phyloP scores from a whole-genome alignment of 805 yeast species.

The Ogataea paradorogensis region DNA sequence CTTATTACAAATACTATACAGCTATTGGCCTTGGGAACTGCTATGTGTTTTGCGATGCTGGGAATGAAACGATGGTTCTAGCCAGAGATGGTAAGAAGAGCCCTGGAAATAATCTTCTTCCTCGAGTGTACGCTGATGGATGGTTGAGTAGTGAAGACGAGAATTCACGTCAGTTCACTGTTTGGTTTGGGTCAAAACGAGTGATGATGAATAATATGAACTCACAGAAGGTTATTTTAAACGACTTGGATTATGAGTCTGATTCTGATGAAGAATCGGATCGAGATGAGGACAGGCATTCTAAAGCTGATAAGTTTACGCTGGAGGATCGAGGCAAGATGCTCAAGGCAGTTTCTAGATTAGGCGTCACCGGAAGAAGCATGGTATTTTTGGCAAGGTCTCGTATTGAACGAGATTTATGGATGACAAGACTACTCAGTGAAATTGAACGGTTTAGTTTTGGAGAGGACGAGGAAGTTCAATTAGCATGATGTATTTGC shows the following conservation, averaged over 20 bases:
- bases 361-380: conserved; percentile 66
- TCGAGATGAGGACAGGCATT: not conserved
- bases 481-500: conserved; percentile 13
- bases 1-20: conserved; percentile 49
- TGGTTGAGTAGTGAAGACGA: conserved; percentile 82
- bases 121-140: conserved; percentile 77
- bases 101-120: conserved; percentile 59
- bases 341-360: conserved; percentile 44
- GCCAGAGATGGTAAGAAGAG: conserved; percentile 42
- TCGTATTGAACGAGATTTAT: conserved; percentile 74
- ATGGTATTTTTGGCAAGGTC: conserved; percentile 80
- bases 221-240: conserved; percentile 6
- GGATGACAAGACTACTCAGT: conserved; percentile 56
- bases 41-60: conserved; percentile 71
- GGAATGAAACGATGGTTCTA: conserved; percentile 56
- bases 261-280: conserved; percentile 9
- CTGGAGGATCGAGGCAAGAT: conserved; percentile 28
- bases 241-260: conserved; percentile 6
- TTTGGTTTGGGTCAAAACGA: conserved; percentile 77
- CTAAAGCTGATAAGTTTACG: conserved; percentile 6
- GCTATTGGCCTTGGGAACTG: conserved; percentile 64
- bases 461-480: conserved; percentile 20
- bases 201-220: conserved; percentile 33
- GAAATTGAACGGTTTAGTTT: conserved; percentile 44
- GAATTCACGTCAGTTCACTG: conserved; percentile 67